Base-by-base conservation (phyloP, 768 basidiomycete genomes). In the Mycena filopes region DNA sequence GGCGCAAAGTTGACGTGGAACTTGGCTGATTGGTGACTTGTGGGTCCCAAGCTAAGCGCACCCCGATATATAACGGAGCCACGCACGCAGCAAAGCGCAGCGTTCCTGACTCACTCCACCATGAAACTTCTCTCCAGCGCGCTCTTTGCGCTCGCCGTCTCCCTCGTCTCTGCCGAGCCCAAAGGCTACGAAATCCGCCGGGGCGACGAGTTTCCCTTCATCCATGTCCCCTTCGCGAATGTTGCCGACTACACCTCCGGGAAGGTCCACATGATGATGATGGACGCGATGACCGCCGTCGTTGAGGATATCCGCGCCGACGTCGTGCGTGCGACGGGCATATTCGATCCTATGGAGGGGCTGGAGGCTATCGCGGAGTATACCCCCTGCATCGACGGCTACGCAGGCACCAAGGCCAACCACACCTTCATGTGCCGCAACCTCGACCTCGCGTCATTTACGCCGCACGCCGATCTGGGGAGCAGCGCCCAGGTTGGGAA, bases 211-310 rank as follows among this genome's bases (percentile, higher is more conserved):
- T 33, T 45, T 9, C 66, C 66, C 3, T 67, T 67, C 55, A 26
- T 67, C 15, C 65, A 66, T 41, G 55, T 66, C 15, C 66, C 65
- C 5, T 33, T 67, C 23, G 60, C 66, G 20, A 43, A 63, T 15
- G 55, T 25, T 31, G n/a, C 29, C 33, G 66, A 67, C 60, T 67
- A 67, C 45, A 23, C 60, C 1, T 67, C 66, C 13, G 66, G 66
- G 21, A 67, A 63, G 50, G 66, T 67, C 8, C 66, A 67, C 20
- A 67, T 63, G 61, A 47, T 45, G 61, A 33, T 67, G 41, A 67
- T 67, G 66, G 62, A 67, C 46, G 25, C 26, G 5, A 67, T 67
- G 66, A 63, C 61, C 21, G 33, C 61, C 51, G 56, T 33, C 46
- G 66, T 67, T 41, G 66, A 63, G 8, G 55, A 38, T 4, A 47